Base-by-base conservation (phyloP, 1,284 basidiomycete species). In the Termitomyces sp. region DNA sequence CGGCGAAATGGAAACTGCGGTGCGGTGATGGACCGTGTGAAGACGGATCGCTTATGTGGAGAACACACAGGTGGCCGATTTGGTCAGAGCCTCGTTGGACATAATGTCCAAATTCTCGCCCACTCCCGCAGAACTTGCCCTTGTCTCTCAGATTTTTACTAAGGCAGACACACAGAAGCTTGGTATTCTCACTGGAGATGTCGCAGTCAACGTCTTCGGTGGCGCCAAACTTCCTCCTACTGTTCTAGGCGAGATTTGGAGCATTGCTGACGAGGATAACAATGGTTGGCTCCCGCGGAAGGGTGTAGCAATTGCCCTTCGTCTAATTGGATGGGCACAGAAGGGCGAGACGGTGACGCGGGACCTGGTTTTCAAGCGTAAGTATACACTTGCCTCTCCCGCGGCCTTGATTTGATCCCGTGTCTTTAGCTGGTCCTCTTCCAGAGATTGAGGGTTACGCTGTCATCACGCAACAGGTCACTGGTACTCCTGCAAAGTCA, bases 221-320 rank as follows among this genome's bases (percentile, higher is more conserved):
- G 86, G 90, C 50, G 86, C 91, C 42, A 87, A 88, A 62, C 80
- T 96, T 51, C 71, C 82, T 28, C 84, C 91, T 7, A 73, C 78
- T n/a, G 77, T 81, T 33, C 84, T 99, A 54, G 93, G 94, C 39
- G 90, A 97, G 73, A 88, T 99, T 62, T 99, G 97, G 96, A 81
- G 78, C 50, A 73, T 98, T 55, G 87, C 94, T 38, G 97, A 99
- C 74, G 86, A 88, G 47, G 88, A 93, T 42, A 94, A 97, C 75
- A 91, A 91, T 57, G 95, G 95, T 3, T 93, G 88, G 72, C 79
- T 99, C 52, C 88, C 92, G 13, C 83, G 80, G 59, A 92, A 91
- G 62, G 89, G 88, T 37, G 89, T 93, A 65, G 86, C 91, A 41
- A 78, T 90, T 56, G 94, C 92, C 8, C 77, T 97, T 24, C 81